Evolutionary conservation across 352 stramenopile species (phyloP).

Genomic region (Phytophthora sansomeana): DNA sequence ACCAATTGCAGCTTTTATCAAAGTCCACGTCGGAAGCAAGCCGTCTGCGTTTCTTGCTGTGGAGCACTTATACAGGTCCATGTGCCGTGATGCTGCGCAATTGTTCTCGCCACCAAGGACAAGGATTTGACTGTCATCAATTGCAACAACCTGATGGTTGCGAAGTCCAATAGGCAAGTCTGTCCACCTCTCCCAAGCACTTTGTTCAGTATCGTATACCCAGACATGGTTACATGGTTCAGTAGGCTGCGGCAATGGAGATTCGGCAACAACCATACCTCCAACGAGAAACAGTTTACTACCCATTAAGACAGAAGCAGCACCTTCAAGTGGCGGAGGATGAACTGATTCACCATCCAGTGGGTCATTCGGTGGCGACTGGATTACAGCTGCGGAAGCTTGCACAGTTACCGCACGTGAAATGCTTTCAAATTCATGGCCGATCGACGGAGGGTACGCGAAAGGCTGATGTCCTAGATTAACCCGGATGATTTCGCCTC

Average conservation of each 20-base stretch:
- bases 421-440: slow-evolving; percentile 72
- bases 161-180: slow-evolving; percentile 86
- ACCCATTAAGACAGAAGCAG: slow-evolving; percentile 62
- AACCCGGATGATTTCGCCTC: slow-evolving; percentile 87
- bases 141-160: slow-evolving; percentile 76
- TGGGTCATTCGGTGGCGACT: slow-evolving; percentile 22
- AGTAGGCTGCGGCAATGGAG: slow-evolving; percentile 5
- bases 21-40: slow-evolving; percentile 74
- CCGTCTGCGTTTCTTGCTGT: slow-evolving; percentile 64
- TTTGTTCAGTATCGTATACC: slow-evolving; percentile 60
- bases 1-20: slow-evolving; percentile 74
- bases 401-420: slow-evolving; percentile 60
- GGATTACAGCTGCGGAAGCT: slow-evolving; percentile 49
- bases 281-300: slow-evolving; percentile 83
- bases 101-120: slow-evolving; percentile 85
- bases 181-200: slow-evolving; percentile 78
- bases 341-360: background rate
- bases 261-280: slow-evolving; percentile 45
- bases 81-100: slow-evolving; percentile 75
- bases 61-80: slow-evolving; percentile 88
- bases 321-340: slow-evolving; percentile 59
- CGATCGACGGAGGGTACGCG: slow-evolving; percentile 68
- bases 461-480: slow-evolving; percentile 88
- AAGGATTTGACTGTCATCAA: slow-evolving; percentile 80
- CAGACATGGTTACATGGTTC: slow-evolving; percentile 73